Evolutionary conservation across 306 rosid genomes (phyloP), one percentile per base, ranked within the genome.

Genomic region (Corylus heterophylla): DNA sequence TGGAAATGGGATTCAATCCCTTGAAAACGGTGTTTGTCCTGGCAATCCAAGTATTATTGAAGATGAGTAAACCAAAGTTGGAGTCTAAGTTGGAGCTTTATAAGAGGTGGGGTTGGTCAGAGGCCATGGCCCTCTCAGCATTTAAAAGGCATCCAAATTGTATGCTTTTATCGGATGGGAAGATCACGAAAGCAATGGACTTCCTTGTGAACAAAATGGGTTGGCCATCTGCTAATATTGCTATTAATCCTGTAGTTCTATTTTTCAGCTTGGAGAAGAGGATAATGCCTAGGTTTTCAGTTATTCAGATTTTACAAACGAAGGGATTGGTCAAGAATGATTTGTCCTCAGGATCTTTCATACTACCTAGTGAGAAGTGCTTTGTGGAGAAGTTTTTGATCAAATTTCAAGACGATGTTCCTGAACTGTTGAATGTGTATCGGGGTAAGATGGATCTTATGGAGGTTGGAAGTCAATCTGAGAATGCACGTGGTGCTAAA

Each of bases 61-160:
- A 66, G 25, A 54, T 77, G 20, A 44, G 49, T 8, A 55, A 47
- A 70, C 35, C 45, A 68, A 31, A 55, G n/a, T 3, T 78, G 78
- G 81, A 74, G 27, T 1, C 11, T n/a, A 54, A 50, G 35, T 39
- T 69, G 27, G 78, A 80, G 63, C 79, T 79, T 44, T 80, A 80
- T 20, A 64, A 44, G 55, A 69, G 66, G 42, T 83, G 76, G 74
- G 83, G 83, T 54, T 86, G 89, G 87, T 69, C 87, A 0, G 61
- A 80, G 22, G 27, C 77, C 13, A 83, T 54, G 20, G 76, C 72
- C 20, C 13, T 77, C 1, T 7, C 31, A 12, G 81, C 83, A 1
- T 86, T 83, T 52, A 69, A 10, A 47, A 22, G 16, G 50, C 45
- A 12, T 50, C 89, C 89, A 0, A 7, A 39, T 39, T 80, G 81